Percentiles rank a stretch among this genome's conserved stretches.
These are phyloP conservation scores for Solanum hybrid DNA, from an alignment of 305 asterid genomes.

Conservation along the genomic window DNA sequence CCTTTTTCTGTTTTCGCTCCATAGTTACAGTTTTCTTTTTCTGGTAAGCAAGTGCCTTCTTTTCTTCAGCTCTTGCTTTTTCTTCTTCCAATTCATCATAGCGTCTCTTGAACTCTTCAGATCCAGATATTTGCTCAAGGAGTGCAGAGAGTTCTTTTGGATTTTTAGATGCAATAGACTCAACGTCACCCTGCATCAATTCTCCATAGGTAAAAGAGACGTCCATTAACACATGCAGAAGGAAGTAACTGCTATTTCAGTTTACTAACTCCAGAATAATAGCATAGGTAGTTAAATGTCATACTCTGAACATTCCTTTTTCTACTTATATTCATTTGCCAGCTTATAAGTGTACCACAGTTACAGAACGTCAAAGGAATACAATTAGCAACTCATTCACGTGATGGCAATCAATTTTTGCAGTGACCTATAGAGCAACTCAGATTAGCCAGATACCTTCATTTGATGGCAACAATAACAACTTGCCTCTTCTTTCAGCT, in stretches of 20 bases:
- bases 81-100: conserved; percentile 83
- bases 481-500: not conserved
- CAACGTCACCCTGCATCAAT: conserved; percentile 84
- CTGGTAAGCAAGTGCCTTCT: conserved; percentile 93
- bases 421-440: not conserved
- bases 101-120: conserved; percentile 76
- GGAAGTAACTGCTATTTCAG: not conserved
- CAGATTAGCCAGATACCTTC: not conserved
- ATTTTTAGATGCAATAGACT: conserved; percentile 89
- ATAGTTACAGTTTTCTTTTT: conserved; percentile 76
- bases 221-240: not conserved
- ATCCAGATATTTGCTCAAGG: conserved; percentile 93
- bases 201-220: not conserved
- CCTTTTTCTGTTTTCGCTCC: conserved; percentile 93
- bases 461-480: not conserved
- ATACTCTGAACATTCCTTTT: not conserved
- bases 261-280: not conserved
- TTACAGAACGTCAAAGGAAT: not conserved
- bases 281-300: not conserved
- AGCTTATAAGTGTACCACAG: not conserved
- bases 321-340: not conserved
- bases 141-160: conserved; percentile 86
- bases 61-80: conserved; percentile 91
- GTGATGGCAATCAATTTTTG: not conserved
- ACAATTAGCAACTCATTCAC: not conserved